Evolutionary conservation across 495 filamentous ascomycete species (phyloP), one percentile per base, ranked within the genome.

Genomic region (Stereocaulon alpinum): DNA sequence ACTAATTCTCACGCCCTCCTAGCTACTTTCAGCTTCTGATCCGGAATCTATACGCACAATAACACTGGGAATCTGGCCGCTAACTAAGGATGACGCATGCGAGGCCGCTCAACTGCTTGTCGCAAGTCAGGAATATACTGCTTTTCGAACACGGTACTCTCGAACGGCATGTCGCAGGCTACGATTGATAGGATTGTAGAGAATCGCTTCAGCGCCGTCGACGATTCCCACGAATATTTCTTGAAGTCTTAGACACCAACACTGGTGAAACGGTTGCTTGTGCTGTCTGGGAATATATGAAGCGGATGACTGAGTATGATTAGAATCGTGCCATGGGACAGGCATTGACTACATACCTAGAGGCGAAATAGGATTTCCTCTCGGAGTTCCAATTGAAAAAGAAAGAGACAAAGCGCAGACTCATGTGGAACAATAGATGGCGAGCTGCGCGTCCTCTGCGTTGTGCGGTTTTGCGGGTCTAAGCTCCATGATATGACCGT

Each of bases 401-500:
- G 24, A n/a, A 56, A 20, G 60, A 56, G 20, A 22, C 14, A 10
- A 57, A 44, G 32, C 29, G 43, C 40, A 61, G 30, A 29, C 27
- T 61, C 54, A 61, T 57, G 60, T 44, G 54, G 6, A 27, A 57
- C 52, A 34, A 37, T 32, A 34, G 45, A 32, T 61, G 60, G 60
- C 52, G 30, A 34, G 60, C 44, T 51, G 20, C 30, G 53, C 37
- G 6, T 15, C 14, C 34, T 18, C 9, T 27, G 30, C 3, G 2
- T 6, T 5, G 10, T 30, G 27, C 7, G 18, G 1, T 54, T 47
- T 10, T 3, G 3, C 17, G 17, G 17, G 2, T 40, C 43, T 7
- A 22, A 9, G 14, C 5, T 14, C 14, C 30, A 18, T 42, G 30
- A 15, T 15, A 22, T 49, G 17, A 61, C 17, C 2, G 6, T 18